Evolutionary conservation across 2,329 filamentous ascomycete species (phyloP).

Genomic region (Stemphylium vesicarium): DNA sequence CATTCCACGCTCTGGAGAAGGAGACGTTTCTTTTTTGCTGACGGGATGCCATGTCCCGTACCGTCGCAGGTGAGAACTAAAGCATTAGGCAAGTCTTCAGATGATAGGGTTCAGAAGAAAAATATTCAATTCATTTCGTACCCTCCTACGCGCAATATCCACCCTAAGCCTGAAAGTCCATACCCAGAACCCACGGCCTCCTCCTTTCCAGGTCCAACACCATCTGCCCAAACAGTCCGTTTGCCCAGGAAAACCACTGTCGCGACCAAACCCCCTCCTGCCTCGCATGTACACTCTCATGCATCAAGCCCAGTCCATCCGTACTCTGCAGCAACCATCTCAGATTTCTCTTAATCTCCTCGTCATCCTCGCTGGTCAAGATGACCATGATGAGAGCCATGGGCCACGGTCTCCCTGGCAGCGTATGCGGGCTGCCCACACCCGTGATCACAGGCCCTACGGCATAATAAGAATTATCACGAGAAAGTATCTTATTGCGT

Average conservation of each 20-base stretch:
- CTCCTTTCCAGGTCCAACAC: slow-evolving; percentile 53
- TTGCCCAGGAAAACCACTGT: slow-evolving; percentile 60
- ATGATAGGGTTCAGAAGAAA: no score
- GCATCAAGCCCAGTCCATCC: slow-evolving; percentile 56
- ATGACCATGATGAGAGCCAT: slow-evolving; percentile 59
- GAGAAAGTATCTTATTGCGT: slow-evolving; percentile 50
- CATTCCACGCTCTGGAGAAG: no score
- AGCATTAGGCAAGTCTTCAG: no score
- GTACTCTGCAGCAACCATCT: slow-evolving; percentile 55
- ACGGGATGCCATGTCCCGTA: no score
- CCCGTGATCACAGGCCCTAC: slow-evolving; percentile 54
- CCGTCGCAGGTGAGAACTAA: no score
- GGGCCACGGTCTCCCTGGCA: slow-evolving; percentile 56
- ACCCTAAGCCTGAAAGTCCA: slow-evolving; percentile 31
- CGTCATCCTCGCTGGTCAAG: slow-evolving; percentile 55
- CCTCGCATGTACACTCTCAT: slow-evolving; percentile 57
- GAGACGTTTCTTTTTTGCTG: slow-evolving; percentile 9
- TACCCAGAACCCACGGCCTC: slow-evolving; percentile 51
- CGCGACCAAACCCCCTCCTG: slow-evolving; percentile 52
- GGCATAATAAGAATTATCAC: slow-evolving; percentile 57
- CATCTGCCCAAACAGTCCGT: slow-evolving; percentile 58
- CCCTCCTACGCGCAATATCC: no score
- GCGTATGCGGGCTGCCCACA: slow-evolving; percentile 55
- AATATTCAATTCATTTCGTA: no score
- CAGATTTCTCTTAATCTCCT: slow-evolving; percentile 52